Evolutionary conservation across 768 basidiomycete species (phyloP), one percentile per base, ranked within the genome.

Genomic region (Austroboletus eburneus): DNA sequence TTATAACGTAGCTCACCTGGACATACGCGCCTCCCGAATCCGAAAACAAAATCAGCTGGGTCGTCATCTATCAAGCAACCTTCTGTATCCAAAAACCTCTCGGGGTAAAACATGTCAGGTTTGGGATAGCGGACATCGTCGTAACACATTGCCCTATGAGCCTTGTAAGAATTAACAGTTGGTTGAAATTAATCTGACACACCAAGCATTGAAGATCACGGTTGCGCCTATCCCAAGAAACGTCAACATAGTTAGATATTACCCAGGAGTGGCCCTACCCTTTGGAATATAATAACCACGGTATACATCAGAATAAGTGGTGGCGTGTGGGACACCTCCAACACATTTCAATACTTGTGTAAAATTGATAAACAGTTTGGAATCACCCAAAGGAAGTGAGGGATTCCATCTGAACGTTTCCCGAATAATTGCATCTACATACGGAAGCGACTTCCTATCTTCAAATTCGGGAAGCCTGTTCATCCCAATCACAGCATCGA

Each of bases 241-340:
- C 9, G 6, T 37, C n/a, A 44, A 32, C 24, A 25, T 14, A 17
- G 30, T 13, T 20, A 35, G n/a, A 18, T 35, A 18, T 5, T 4
- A 35, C 18, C 34, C n/a, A n/a, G n/a, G 34, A 5, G 16, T 8
- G 16, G 9, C 17, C 35, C 22, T 44, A 33, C 78, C 79, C 48
- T 69, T 68, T 5, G 80, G 79, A 34, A 81, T 81, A 12, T 74
- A 58, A 45, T 74, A 75, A 13, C 71, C 68, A 27, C 65, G 56
- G 52, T 73, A 74, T 6, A 65, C 46, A 30, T 74, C 72, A 46
- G 71, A 69, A 34, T 61, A 48, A 0, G 68, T 70, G 1, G 56
- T 23, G 7, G 48, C 36, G 45, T 67, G 67, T 5, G 63, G 57
- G 25, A 64, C 17, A 9, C 43, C 45, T 44, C 20, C 9, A 20